phyloP scores from a whole-genome alignment of 148 eudicot genomes.

The Persicaria maculosa region DNA sequence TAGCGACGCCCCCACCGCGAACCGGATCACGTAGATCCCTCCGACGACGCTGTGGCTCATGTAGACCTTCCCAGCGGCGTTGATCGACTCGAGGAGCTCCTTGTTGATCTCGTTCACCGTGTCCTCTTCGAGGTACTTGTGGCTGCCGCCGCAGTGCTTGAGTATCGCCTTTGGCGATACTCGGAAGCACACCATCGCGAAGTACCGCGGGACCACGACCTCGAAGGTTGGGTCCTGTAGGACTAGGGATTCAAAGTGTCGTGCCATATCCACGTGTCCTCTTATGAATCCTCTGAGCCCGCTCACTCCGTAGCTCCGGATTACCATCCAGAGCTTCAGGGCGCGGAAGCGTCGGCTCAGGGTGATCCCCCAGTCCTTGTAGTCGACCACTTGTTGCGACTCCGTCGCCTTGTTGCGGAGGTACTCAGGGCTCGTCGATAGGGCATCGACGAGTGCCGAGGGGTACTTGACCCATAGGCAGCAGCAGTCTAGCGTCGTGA shows the following conservation, averaged over 20 bases:
- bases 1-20: conserved; percentile 42
- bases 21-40: conserved; percentile 33
- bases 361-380: conserved; percentile 58
- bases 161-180: conserved; percentile 22
- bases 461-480: conserved; percentile 49
- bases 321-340: conserved; percentile 49
- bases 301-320: conserved; percentile 38
- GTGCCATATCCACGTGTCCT: conserved; percentile 49
- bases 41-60: conserved; percentile 50
- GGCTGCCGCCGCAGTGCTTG: neutral
- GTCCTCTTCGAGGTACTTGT: conserved; percentile 17
- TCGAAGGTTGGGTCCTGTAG: conserved; percentile 30
- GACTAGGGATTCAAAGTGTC: conserved; percentile 31
- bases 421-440: conserved; percentile 43
- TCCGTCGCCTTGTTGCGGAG: conserved; percentile 46
- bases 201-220: conserved; percentile 34
- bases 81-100: conserved; percentile 39
- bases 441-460: conserved; percentile 21
- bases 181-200: conserved; percentile 42
- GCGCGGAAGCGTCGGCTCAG: conserved; percentile 47
- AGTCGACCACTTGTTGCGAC: conserved; percentile 41
- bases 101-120: conserved; percentile 25
- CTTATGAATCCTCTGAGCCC: conserved; percentile 35
- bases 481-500: conserved; percentile 47
- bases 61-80: conserved; percentile 28